These are phyloP conservation scores for Populus alba DNA, from an alignment of 345 rosid genomes.

Conservation along the genomic window DNA sequence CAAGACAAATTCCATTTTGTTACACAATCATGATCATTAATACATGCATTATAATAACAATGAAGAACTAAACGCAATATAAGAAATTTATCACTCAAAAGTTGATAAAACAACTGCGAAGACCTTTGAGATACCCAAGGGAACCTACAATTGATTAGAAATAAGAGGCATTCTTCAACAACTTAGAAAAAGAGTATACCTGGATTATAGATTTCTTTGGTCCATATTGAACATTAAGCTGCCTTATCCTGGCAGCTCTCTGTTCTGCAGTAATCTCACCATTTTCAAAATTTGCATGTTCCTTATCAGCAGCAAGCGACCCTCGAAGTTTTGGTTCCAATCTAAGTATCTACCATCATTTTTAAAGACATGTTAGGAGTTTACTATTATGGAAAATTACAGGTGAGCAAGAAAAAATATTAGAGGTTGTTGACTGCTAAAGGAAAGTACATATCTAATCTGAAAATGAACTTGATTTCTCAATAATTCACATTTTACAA, in stretches of 20 bases:
- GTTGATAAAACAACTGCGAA: no score
- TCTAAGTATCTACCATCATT: slow-evolving; percentile 53
- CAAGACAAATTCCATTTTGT: no score
- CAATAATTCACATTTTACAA: no score
- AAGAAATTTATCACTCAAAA: no score
- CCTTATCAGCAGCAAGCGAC: slow-evolving; percentile 30
- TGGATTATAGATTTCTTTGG: slow-evolving; percentile 41
- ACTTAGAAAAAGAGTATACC: slow-evolving; percentile 34
- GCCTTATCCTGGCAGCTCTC: slow-evolving; percentile 14
- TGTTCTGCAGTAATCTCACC: slow-evolving; percentile 34
- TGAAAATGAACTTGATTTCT: no score
- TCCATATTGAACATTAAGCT: slow-evolving; percentile 33
- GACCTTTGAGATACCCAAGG: no score
- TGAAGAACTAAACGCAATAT: no score
- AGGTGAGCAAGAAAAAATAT: not conserved
- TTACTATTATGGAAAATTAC: not conserved
- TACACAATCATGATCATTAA: no score
- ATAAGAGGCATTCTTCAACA: not conserved
- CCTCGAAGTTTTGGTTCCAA: slow-evolving; percentile 55
- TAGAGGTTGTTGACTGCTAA: not conserved
- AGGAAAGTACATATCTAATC: no score
- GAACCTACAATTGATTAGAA: no score
- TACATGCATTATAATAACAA: no score
- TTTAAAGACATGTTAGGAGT: not conserved
- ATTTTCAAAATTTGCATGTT: slow-evolving; percentile 22